Base-by-base conservation (phyloP, 2,329 filamentous ascomycete genomes). In the Talaromyces sp. region DNA sequence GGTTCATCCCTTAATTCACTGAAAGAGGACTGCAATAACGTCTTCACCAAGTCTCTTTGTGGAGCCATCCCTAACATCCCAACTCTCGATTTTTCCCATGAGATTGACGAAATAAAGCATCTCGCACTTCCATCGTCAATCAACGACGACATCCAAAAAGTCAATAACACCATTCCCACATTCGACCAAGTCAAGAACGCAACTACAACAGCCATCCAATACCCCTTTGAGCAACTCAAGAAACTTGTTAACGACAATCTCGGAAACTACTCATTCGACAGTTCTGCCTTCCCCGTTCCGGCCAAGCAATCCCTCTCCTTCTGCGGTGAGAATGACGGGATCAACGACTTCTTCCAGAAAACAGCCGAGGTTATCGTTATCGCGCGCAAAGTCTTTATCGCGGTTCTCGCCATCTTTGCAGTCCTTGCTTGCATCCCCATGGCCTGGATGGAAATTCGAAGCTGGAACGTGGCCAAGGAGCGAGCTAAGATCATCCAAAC, bases 151-250 rank as follows among this genome's bases (percentile, higher is more conserved):
- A 79, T 97, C 10, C 76, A 84, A 58, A 81, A 86, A 61, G 80
- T 97, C 64, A 93, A 96, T 70, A 75, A 80, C 28, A 86, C 89
- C 2, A 86, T 97, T 11, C 94, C 93, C 0, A 88, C 83, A 2
- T 97, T 97, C 69, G 82, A 85, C 22, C 78, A 96, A 61, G 89
- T 96, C 54, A 84, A 93, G 68, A 92, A 96, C 62, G 79, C 91
- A 66, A 93, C 91, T 17, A 82, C 89, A 64, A 81, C 81, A 56
- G 84, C 89, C 40, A 87, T 97, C 57, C 80, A 85, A 1, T 75
- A 87, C 1, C 94, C 94, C 0, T 97, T 99, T 71, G 82, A 93
- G 65, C 78, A 90, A 61, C 84, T 97, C 66, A 89, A 89, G 66
- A 76, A 81, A 61, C 77, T 88, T 48, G 82, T 99, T 67, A 88